Percentiles rank a stretch among this genome's conserved stretches.
These are phyloP conservation scores for Cordyceps cicadae DNA, from an alignment of 2,329 filamentous ascomycete genomes.

Conservation along the genomic window DNA sequence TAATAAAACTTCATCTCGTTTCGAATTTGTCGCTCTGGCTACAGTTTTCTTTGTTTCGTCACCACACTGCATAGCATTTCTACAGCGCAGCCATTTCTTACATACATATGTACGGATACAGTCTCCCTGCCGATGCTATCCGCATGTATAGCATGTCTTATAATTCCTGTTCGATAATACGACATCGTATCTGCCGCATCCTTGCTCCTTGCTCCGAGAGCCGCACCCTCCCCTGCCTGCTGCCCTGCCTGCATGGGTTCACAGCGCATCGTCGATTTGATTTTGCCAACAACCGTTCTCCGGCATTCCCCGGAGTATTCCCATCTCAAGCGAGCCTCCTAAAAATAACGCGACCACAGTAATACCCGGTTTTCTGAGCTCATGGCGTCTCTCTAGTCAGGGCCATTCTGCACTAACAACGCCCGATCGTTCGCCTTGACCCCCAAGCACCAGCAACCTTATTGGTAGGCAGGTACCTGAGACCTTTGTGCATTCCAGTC, in stretches of 20 bases:
- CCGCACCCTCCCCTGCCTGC: no score
- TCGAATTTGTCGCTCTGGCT: neutral
- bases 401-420: neutral
- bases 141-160: neutral
- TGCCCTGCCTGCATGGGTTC: no score
- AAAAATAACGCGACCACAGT: neutral
- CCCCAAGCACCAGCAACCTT: neutral
- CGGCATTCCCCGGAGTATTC: neutral
- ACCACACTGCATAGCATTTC: no score
- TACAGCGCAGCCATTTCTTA: no score
- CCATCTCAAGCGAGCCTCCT: neutral
- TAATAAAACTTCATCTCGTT: neutral
- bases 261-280: neutral
- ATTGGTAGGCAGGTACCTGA: neutral
- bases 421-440: conserved; percentile 2
- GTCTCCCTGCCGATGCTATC: neutral
- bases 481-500: neutral
- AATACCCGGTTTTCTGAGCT: neutral
- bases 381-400: conserved; percentile 1
- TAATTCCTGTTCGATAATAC: no score
- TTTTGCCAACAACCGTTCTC: no score
- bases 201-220: no score
- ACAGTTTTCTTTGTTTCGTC: no score
- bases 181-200: no score
- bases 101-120: no score